Base-by-base conservation (phyloP, 306 rosid genomes). In the Styphnolobium japonicum region DNA sequence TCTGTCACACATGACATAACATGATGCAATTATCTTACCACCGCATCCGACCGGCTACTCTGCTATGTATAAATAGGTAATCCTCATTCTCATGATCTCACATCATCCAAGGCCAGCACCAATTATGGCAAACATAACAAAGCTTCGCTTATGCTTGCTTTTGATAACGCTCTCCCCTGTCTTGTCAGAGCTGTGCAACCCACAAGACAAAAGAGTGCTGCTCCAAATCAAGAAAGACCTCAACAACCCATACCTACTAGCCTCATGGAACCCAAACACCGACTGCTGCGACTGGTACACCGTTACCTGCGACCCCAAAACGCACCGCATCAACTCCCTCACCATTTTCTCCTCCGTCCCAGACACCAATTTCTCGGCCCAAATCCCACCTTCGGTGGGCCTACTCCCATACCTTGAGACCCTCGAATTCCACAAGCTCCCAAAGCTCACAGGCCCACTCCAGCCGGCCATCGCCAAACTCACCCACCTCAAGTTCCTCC, bases 261-360 rank as follows among this genome's bases (percentile, higher is more conserved):
- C 88, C 73, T 91, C 96, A 0, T 91, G 97, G 97, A 19, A 88
- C 0, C 80, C 93, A 6, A 12, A 84, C 36, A 76, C 71, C 0
- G 98, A 89, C 14, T 91, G 98, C 52, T 93, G 98, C 10, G 18
- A 74, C 0, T 91, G 98, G 98, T 81, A 88, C 85, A 6, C 70
- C 12, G 80, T 93, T 55, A 25, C 27, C 0, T 91, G 97, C 14
- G 89, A 89, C 52, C 10, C 10, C 40, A 84, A 37, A 15, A 76
- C 96, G 15, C 78, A 91, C 87, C 93, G 97, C 10, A 85, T 91
- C 76, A 81, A 55, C 75, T 76, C 92, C 37, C 88, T 91, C 76
- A 39, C 81, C 48, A 56, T 92, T 46, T 25, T 83, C 10, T 3
- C 86, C 0, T 51, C 62, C 1, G 42, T 7, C 3, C 48, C 46